These are phyloP conservation scores for Epichloe brachyelytri DNA, from an alignment of 2,329 filamentous ascomycete genomes.

Conservation along the genomic window DNA sequence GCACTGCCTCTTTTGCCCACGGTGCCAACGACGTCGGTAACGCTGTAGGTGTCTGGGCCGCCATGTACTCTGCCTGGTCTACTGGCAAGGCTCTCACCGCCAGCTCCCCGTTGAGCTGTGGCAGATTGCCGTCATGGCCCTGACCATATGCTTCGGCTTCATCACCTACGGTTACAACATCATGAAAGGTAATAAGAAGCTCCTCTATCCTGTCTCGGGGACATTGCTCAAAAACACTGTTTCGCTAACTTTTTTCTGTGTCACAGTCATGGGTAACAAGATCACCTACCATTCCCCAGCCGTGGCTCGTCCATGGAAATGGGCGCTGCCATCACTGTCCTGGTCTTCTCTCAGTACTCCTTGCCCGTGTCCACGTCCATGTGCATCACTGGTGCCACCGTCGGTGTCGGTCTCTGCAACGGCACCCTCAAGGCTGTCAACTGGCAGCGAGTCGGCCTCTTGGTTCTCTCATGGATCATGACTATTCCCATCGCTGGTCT, in stretches of 20 bases:
- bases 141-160: slow-evolving; percentile 52
- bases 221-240: background rate
- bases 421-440: slow-evolving; percentile 60
- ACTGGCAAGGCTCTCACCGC: slow-evolving; percentile 47
- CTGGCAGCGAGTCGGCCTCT: slow-evolving; percentile 57
- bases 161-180: slow-evolving; percentile 73
- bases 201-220: background rate
- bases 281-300: slow-evolving; percentile 54
- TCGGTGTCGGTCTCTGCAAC: slow-evolving; percentile 68
- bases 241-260: background rate
- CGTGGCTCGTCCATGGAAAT: slow-evolving; percentile 62
- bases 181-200: slow-evolving; percentile 55
- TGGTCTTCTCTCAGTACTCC: slow-evolving; percentile 62
- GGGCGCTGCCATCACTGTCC: slow-evolving; percentile 64
- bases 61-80: slow-evolving; percentile 52
- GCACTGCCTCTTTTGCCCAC: slow-evolving; percentile 62
- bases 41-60: slow-evolving; percentile 56
- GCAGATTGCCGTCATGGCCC: slow-evolving; percentile 59
- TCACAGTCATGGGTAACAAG: slow-evolving; percentile 64
- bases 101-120: slow-evolving; percentile 59
- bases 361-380: slow-evolving; percentile 66
- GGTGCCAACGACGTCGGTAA: slow-evolving; percentile 69
- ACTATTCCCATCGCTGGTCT: slow-evolving; percentile 30
- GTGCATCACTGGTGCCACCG: slow-evolving; percentile 71
- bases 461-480: slow-evolving; percentile 49